Evolutionary conservation across 805 yeast genomes (phyloP).

Genomic region (Yamadazyma phyllophila): DNA sequence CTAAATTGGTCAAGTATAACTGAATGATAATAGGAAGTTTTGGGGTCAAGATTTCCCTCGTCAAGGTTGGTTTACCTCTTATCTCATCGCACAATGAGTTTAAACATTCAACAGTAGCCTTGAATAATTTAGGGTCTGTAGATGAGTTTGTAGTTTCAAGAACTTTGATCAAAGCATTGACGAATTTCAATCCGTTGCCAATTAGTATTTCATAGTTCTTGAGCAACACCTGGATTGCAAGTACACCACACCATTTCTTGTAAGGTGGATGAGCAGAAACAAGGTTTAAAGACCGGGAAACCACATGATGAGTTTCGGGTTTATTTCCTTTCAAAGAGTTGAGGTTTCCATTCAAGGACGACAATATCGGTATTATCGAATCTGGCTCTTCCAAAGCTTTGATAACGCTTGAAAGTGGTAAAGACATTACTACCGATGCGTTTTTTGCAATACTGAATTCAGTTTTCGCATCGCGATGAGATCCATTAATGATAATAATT

Average conservation of each 20-base stretch:
- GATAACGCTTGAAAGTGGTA: conserved; percentile 12
- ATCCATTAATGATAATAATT: neutral
- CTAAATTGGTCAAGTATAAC: conserved; percentile 44
- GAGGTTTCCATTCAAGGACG: conserved; percentile 26
- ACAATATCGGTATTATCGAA: conserved; percentile 31
- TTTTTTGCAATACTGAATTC: neutral
- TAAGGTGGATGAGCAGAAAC: conserved; percentile 30
- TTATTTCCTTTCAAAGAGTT: conserved; percentile 43
- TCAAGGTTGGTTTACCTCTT: conserved; percentile 78
- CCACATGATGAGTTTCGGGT: conserved; percentile 49
- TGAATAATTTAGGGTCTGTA: conserved; percentile 29
- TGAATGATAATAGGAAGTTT: conserved; percentile 63
- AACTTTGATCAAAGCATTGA: conserved; percentile 41
- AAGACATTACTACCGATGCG: conserved; percentile 1
- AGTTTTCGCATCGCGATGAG: conserved; percentile 9
- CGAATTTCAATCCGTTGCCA: conserved; percentile 37
- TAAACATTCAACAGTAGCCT: conserved; percentile 39
- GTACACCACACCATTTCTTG: conserved; percentile 60
- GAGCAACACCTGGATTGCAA: conserved; percentile 45
- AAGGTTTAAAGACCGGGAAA: conserved; percentile 37
- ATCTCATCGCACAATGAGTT: conserved; percentile 45
- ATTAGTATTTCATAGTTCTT: conserved; percentile 38
- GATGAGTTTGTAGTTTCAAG: conserved; percentile 38
- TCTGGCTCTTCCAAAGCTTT: conserved; percentile 25
- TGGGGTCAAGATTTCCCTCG: conserved; percentile 82